Evolutionary conservation across 108 stramenopile genomes (phyloP).

Genomic region (Ochromonas danica): DNA sequence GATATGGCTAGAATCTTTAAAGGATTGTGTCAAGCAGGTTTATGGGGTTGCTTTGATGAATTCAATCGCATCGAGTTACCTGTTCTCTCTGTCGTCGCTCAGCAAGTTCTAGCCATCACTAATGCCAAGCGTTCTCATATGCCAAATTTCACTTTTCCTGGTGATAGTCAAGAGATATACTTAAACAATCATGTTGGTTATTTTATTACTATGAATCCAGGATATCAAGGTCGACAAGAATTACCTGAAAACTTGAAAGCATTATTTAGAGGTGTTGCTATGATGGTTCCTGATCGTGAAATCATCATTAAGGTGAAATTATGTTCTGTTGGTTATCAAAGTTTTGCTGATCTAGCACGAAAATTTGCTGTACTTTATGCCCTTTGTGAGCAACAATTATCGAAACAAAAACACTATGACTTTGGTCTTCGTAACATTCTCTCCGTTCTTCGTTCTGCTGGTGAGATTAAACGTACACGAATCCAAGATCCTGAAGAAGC

Average conservation of each 20-base stretch:
- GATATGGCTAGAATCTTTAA: conserved; percentile 68
- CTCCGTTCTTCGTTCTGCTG: conserved; percentile 28
- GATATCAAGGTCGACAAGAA: conserved; percentile 63
- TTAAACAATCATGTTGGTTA: conserved; percentile 61
- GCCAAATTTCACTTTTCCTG: conserved; percentile 56
- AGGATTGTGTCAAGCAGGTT: conserved; percentile 61
- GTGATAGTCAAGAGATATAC: conserved; percentile 54
- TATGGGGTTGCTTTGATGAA: conserved; percentile 69
- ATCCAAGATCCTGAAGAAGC: conserved; percentile 33
- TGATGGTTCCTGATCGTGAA: conserved; percentile 66
- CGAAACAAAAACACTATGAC: conserved; percentile 67
- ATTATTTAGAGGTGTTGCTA: conserved; percentile 59
- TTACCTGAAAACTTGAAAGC: conserved; percentile 65
- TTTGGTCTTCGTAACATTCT: conserved; percentile 55
- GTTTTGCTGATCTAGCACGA: conserved; percentile 54
- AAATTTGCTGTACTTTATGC: conserved; percentile 62
- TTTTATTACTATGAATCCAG: conserved; percentile 68
- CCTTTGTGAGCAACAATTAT: conserved; percentile 62
- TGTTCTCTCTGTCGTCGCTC: conserved; percentile 64
- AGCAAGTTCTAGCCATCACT: conserved; percentile 58
- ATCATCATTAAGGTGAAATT: conserved; percentile 67
- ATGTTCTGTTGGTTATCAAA: conserved; percentile 60
- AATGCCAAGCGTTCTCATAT: conserved; percentile 55
- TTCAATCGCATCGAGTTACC: conserved; percentile 66
- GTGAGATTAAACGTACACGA: conserved; percentile 41